Conservation (phyloP, 1,284 basidiomycete genomes). For the Takashimella tepidaria region DNA sequence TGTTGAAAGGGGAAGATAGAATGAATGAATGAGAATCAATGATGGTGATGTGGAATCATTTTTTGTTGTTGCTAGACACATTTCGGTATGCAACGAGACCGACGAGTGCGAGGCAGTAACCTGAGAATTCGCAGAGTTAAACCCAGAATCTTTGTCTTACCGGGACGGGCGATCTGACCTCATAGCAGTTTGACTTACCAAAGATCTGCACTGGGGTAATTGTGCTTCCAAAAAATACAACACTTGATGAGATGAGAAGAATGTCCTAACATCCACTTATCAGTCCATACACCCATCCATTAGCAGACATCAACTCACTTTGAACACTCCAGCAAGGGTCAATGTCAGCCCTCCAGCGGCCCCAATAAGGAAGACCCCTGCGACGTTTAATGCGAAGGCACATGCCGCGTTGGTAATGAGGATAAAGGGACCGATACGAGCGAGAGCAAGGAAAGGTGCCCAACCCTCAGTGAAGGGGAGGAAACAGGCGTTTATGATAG, state of each 20-base stretch:
- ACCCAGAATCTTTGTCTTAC: no score
- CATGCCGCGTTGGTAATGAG: slow-evolving; percentile 77
- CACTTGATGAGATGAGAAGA: slow-evolving; percentile 80
- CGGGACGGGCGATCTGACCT: no score
- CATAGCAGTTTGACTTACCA: no score
- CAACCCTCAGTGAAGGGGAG: slow-evolving; percentile 86
- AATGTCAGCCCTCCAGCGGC: slow-evolving; percentile 81
- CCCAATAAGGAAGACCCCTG: slow-evolving; percentile 90
- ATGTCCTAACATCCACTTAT: slow-evolving; percentile 72
- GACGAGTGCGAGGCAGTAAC: neutral
- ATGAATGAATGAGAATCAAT: no score
- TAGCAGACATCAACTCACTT: slow-evolving; percentile 56
- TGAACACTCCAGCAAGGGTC: slow-evolving; percentile 91
- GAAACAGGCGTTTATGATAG: slow-evolving; percentile 75
- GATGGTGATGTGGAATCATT: no score
- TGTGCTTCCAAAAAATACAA: slow-evolving; percentile 68
- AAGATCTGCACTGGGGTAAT: slow-evolving; percentile 81
- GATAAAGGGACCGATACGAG: slow-evolving; percentile 66
- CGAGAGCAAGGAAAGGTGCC: slow-evolving; percentile 72
- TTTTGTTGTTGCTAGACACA: no score
- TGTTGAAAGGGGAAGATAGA: no score
- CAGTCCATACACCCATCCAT: neutral
- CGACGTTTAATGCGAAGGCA: slow-evolving; percentile 82
- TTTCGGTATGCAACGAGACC: neutral
- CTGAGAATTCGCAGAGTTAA: no score